phyloP scores from a whole-genome alignment of 257 asterid genomes.

The Gentiana dahurica region DNA sequence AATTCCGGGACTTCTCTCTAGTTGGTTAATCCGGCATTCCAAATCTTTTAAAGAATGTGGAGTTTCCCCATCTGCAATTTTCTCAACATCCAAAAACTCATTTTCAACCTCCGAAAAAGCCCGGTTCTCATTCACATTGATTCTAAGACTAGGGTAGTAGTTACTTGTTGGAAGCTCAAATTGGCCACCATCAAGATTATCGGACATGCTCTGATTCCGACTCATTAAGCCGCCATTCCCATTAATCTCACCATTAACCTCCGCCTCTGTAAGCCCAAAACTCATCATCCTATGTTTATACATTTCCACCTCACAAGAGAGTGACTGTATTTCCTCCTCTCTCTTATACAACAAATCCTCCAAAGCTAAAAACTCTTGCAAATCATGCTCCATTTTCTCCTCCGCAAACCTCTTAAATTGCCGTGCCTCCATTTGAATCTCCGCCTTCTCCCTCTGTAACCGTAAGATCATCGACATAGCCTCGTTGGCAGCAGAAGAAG shows the following conservation, averaged over 20 bases:
- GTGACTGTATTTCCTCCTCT: constrained; percentile 67
- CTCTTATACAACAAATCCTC: constrained; percentile 89
- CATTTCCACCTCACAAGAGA: constrained; percentile 64
- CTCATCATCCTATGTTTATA: constrained; percentile 87
- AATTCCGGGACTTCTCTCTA: constrained; percentile 66
- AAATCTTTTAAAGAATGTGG: constrained; percentile 53
- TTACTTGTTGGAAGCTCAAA: constrained; percentile 36
- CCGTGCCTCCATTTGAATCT: constrained; percentile 82
- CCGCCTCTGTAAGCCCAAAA: constrained; percentile 65
- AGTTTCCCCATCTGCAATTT: constrained; percentile 63
- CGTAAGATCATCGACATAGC: constrained; percentile 96
- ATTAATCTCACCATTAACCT: constrained; percentile 41
- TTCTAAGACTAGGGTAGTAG: constrained; percentile 66
- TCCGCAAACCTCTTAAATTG: constrained; percentile 83
- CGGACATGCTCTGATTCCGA: constrained; percentile 33
- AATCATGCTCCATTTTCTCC: constrained; percentile 93
- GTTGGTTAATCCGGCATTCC: constrained; percentile 61
- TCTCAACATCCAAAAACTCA: constrained; percentile 59
- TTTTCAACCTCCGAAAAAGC: constrained; percentile 34
- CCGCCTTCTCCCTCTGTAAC: constrained; percentile 91
- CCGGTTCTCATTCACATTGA: constrained; percentile 46
- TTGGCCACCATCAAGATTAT: constrained; percentile 29
- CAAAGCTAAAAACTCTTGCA: constrained; percentile 53
- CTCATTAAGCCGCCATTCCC: constrained; percentile 17
- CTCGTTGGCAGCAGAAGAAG: constrained; percentile 91